phyloP scores from a whole-genome alignment of 352 stramenopile genomes.

The Phytopythium vexans region DNA sequence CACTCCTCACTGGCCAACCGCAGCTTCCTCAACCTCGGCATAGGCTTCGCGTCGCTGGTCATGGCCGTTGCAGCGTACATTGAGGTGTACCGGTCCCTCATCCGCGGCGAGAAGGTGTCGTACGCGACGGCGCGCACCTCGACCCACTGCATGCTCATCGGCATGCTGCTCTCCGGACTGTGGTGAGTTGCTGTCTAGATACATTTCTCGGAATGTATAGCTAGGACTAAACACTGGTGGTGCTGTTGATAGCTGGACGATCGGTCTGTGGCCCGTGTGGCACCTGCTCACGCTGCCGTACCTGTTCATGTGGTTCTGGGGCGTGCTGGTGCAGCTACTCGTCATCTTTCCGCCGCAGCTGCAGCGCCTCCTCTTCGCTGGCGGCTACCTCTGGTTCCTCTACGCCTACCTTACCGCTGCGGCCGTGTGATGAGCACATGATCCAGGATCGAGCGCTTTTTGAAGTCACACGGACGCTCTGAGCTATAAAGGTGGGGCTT shows the following conservation, averaged over 20 bases:
- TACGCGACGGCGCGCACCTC: slow-evolving; percentile 63
- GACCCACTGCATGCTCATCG: slow-evolving; percentile 65
- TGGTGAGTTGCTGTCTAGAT: slow-evolving; percentile 24
- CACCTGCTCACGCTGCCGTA: slow-evolving; percentile 70
- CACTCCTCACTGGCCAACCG: slow-evolving; percentile 49
- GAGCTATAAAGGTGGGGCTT: not conserved
- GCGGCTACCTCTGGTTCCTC: slow-evolving; percentile 75
- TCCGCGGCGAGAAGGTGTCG: slow-evolving; percentile 51
- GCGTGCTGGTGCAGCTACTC: slow-evolving; percentile 65
- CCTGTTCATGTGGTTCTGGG: slow-evolving; percentile 84
- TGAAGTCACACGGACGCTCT: slow-evolving; percentile 1
- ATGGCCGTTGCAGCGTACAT: slow-evolving; percentile 67
- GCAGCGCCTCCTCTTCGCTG: slow-evolving; percentile 61
- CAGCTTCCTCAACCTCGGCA: slow-evolving; percentile 45
- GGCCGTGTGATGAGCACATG: not conserved
- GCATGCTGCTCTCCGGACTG: slow-evolving; percentile 49
- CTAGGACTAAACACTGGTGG: not conserved
- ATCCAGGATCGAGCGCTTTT: not conserved
- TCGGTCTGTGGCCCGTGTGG: slow-evolving; percentile 77
- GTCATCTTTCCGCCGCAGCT: slow-evolving; percentile 55
- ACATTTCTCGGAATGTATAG: not conserved
- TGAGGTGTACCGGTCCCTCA: slow-evolving; percentile 62
- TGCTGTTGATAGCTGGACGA: slow-evolving; percentile 39
- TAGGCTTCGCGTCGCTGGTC: slow-evolving; percentile 48
- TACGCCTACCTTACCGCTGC: slow-evolving; percentile 40